Evolutionary conservation across 2,329 filamentous ascomycete genomes (phyloP).

Genomic region (Truncatella angustata): DNA sequence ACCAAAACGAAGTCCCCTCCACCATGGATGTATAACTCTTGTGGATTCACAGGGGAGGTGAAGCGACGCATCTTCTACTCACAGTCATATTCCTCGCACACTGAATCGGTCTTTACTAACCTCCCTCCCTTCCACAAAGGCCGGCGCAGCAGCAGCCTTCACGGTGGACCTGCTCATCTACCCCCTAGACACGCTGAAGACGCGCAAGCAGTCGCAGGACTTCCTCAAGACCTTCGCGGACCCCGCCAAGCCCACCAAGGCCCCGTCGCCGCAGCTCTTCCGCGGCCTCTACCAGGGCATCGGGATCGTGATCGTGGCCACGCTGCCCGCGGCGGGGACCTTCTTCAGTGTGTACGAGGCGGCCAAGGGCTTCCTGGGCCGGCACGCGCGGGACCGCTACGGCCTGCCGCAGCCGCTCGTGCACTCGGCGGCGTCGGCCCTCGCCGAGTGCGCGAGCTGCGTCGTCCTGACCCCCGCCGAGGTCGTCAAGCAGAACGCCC

Average conservation of each 20-base stretch:
- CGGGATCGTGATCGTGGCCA: constrained; percentile 80
- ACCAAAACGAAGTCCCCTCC: too few relatives aligned
- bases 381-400: constrained; percentile 44
- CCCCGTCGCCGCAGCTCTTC: constrained; percentile 48
- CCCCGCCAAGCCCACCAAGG: constrained; percentile 49
- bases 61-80: too few relatives aligned
- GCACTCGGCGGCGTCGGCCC: constrained; percentile 70
- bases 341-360: constrained; percentile 92
- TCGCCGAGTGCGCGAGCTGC: constrained; percentile 82
- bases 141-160: constrained; percentile 81
- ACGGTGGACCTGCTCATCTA: constrained; percentile 84
- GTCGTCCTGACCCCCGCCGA: constrained; percentile 85
- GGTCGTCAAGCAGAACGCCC: constrained; percentile 90
- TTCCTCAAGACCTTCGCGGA: constrained; percentile 66
- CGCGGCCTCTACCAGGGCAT: constrained; percentile 84
- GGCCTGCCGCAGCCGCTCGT: constrained; percentile 64
- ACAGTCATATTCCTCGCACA: too few relatives aligned
- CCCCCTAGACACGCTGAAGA: constrained; percentile 87
- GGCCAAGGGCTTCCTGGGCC: constrained; percentile 62
- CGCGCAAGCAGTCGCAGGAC: constrained; percentile 75
- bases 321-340: constrained; percentile 76
- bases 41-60: too few relatives aligned
- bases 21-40: too few relatives aligned
- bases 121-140: constrained; percentile 54
- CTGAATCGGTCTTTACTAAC: too few relatives aligned